A percentile compares a stretch with the other conserved stretches of the same genome.
phyloP scores from a whole-genome alignment of 2,329 filamentous ascomycete species.

The Harringtonia lauricola region DNA sequence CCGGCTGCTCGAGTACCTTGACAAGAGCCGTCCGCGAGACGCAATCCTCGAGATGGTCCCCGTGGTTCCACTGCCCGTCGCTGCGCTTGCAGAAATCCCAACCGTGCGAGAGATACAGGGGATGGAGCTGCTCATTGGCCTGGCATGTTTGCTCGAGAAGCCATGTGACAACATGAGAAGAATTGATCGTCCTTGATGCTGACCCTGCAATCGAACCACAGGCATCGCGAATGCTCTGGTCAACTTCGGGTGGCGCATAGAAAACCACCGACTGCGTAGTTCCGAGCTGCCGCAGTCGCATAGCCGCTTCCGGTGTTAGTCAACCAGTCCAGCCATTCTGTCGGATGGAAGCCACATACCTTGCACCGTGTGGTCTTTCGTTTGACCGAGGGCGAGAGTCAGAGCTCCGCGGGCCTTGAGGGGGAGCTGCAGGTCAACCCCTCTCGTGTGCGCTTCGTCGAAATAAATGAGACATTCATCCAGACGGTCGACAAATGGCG shows the following conservation, averaged over 20 bases:
- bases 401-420: constrained; percentile 34
- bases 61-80: constrained; percentile 33
- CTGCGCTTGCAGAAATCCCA: constrained; percentile 46
- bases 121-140: constrained; percentile 45
- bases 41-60: constrained; percentile 18
- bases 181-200: constrained; percentile 21
- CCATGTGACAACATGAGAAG: constrained; percentile 37
- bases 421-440: constrained; percentile 48
- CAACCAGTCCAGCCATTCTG: background rate
- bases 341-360: constrained; percentile 24
- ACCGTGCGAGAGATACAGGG: constrained; percentile 49
- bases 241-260: constrained; percentile 47
- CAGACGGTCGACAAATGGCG: constrained; percentile 6
- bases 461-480: constrained; percentile 44
- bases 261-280: constrained; percentile 44
- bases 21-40: constrained; percentile 30
- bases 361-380: constrained; percentile 52
- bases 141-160: constrained; percentile 53
- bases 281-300: constrained; percentile 49
- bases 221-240: constrained; percentile 46
- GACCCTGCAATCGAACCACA: constrained; percentile 12
- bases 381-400: constrained; percentile 44
- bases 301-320: constrained; percentile 37
- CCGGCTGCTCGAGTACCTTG: constrained; percentile 33
- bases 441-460: constrained; percentile 50